Conservation (phyloP, 345 rosid genomes). For the Eucalyptus rudis region DNA sequence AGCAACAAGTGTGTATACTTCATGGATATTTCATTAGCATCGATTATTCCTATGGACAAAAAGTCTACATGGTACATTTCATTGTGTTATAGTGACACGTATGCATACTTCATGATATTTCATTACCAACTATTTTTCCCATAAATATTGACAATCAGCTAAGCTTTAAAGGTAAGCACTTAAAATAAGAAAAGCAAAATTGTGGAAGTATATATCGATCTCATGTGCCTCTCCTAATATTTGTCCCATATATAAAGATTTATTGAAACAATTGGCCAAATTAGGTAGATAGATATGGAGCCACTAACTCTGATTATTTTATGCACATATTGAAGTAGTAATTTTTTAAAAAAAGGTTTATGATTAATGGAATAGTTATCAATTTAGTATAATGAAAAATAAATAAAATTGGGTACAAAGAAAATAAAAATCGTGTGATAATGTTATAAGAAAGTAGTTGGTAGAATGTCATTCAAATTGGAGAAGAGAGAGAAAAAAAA, state of each 20-base stretch:
- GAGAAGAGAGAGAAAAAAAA: neutral
- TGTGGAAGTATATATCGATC: neutral
- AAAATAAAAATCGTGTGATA: neutral
- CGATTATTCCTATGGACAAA: neutral
- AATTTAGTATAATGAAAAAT: neutral
- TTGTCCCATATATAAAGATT: neutral
- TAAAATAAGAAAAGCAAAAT: neutral
- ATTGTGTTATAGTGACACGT: neutral
- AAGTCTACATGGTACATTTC: too few relatives aligned
- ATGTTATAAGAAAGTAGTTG: neutral
- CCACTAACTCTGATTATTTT: neutral
- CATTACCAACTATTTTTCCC: neutral
- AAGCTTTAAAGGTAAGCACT: neutral
- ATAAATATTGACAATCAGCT: neutral
- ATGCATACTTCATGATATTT: neutral
- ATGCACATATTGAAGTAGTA: neutral
- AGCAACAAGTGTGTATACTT: neutral
- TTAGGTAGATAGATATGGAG: neutral
- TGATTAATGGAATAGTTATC: neutral
- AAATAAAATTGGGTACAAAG: neutral
- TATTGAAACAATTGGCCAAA: neutral
- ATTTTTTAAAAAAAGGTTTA: neutral
- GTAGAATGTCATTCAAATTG: neutral
- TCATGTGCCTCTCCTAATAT: neutral
- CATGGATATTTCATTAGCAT: neutral